These are phyloP conservation scores for Leersia perrieri DNA, from an alignment of 176 grass and related monocot species.

Conservation along the genomic window DNA sequence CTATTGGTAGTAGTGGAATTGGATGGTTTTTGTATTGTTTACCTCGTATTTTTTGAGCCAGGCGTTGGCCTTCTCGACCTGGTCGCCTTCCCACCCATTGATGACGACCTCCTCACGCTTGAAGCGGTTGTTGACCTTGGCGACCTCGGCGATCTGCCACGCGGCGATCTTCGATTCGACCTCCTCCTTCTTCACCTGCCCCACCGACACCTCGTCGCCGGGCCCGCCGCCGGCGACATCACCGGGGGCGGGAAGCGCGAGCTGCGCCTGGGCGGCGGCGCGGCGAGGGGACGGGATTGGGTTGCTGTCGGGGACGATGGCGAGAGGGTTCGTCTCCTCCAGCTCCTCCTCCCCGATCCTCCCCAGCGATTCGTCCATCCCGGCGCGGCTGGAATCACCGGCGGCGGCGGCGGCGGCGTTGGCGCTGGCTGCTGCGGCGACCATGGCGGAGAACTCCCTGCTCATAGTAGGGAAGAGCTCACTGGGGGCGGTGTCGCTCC, in stretches of 20 bases:
- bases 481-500: slow-evolving; percentile 61
- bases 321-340: slow-evolving; percentile 91
- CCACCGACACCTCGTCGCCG: slow-evolving; percentile 49
- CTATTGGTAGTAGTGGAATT: background rate
- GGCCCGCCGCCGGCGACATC: background rate
- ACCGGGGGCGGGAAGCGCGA: background rate
- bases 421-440: slow-evolving; percentile 62
- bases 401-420: slow-evolving; percentile 28
- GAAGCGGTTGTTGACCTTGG: slow-evolving; percentile 93
- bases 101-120: slow-evolving; percentile 92
- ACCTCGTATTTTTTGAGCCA: slow-evolving; percentile 96
- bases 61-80: slow-evolving; percentile 77
- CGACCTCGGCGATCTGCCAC: slow-evolving; percentile 90
- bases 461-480: slow-evolving; percentile 60
- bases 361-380: slow-evolving; percentile 17
- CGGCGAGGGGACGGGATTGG: slow-evolving; percentile 80
- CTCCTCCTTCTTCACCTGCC: slow-evolving; percentile 88
- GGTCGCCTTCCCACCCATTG: slow-evolving; percentile 83
- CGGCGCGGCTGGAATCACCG: slow-evolving; percentile 9
- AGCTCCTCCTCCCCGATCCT: slow-evolving; percentile 69
- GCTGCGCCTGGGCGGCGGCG: no score
- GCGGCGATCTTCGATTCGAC: slow-evolving; percentile 92
- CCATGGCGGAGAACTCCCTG: slow-evolving; percentile 75
- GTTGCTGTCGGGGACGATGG: slow-evolving; percentile 78
- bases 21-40: background rate